phyloP scores from a whole-genome alignment of 345 rosid species.

The Arabis alpina region DNA sequence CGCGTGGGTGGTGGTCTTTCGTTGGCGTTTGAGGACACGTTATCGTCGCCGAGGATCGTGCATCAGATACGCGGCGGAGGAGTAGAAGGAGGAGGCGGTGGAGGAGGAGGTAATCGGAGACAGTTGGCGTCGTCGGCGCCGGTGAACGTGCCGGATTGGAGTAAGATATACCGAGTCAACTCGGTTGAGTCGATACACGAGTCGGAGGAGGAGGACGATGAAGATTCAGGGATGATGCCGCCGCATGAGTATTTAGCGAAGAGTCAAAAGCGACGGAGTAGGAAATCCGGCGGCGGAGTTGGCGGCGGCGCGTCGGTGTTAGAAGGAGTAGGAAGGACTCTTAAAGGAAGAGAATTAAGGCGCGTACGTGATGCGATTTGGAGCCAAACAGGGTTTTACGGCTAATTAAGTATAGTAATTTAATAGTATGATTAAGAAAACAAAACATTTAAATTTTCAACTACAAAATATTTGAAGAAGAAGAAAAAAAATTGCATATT shows the following conservation, averaged over 20 bases:
- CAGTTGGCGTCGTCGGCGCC: conserved; percentile 70
- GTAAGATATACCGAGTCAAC: conserved; percentile 74
- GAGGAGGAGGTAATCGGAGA: conserved; percentile 9
- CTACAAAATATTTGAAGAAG: not conserved
- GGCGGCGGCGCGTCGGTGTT: conserved; percentile 67
- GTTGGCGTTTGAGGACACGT: conserved; percentile 61
- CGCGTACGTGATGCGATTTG: conserved; percentile 95
- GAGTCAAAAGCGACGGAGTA: conserved; percentile 57
- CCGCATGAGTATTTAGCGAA: conserved; percentile 95
- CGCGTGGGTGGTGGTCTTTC: conserved; percentile 69
- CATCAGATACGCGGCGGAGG: conserved; percentile 68
- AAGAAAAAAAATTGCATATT: conserved; percentile 5
- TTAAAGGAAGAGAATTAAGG: conserved; percentile 91
- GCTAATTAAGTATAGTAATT: conserved; percentile 41
- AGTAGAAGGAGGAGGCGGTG: conserved; percentile 31
- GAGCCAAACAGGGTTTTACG: conserved; percentile 86
- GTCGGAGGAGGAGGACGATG: conserved; percentile 68
- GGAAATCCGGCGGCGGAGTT: conserved; percentile 49
- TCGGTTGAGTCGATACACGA: conserved; percentile 84
- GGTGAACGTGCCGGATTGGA: conserved; percentile 94
- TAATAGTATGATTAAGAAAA: not conserved
- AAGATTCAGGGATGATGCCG: conserved; percentile 72
- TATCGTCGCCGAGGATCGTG: conserved; percentile 63
- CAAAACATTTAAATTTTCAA: conserved; percentile 2
- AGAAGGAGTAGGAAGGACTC: conserved; percentile 91